Evolutionary conservation across 148 eudicot species (phyloP), one percentile per base, ranked within the genome.

Genomic region (Fagopyrum esculentum): DNA sequence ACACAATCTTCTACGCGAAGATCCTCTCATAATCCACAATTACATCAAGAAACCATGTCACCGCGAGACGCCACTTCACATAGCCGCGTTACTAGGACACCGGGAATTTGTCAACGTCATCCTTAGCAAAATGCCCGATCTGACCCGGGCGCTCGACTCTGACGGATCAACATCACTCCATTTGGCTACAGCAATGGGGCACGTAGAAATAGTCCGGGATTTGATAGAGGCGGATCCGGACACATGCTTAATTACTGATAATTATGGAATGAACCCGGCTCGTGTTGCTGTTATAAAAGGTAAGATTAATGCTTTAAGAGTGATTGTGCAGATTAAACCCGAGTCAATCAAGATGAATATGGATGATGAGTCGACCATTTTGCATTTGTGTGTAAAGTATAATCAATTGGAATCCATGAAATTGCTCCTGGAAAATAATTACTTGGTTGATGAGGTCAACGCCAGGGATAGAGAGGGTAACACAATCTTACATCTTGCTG

Each of bases 21-120:
- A 66, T 66, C 71, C 71, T 40, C 71, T 66, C 71, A 12, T 66
- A 66, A 35, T 66, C 22, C 71, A 66, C 71, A 66, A 40, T 6
- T 66, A 66, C 71, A 66, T 66, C 19, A 1, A 17, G 45, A 66
- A 66, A 5, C 19, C 71, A 2, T 7, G 30, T 17, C 71, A 66
- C 71, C 2, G n/a, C 47, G 71, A 66, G 9, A 66, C 71, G 19
- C 71, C 71, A n/a, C 71, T 66, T 6, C 71, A 66, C 46, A 40
- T 15, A 13, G 71, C 71, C 9, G 7, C 71, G 19, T 40, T 66
- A 46, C 71, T 66, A 45, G 71, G 71, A 5, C 71, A 66, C 71
- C 45, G 10, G 46, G 71, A 66, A 45, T 66, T 40, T 13, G 47
- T 66, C 71, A 40, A 66, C 0, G 71, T 35, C 45, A 66, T 66